Evolutionary conservation across 345 rosid species (phyloP).

Genomic region (Sisymbrium altissimum): DNA sequence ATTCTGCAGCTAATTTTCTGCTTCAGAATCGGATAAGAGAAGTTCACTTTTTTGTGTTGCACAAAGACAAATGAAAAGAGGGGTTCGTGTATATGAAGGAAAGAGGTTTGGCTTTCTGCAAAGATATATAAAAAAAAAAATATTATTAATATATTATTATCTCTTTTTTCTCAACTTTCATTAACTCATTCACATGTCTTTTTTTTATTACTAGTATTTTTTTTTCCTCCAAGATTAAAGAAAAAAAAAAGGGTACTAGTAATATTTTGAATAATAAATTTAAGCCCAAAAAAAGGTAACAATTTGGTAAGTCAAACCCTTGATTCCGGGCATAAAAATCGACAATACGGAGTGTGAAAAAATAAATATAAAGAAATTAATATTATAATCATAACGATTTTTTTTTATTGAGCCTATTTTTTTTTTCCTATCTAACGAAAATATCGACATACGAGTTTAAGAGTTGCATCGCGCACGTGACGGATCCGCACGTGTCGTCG

Average conservation of each 20-base stretch:
- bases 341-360: conserved; percentile 30
- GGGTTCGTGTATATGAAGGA: conserved; percentile 35
- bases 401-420: background rate
- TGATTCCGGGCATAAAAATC: conserved; percentile 37
- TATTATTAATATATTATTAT: conserved; percentile 11
- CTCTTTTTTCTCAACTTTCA: conserved; percentile 33
- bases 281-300: conserved; percentile 5
- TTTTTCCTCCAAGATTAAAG: background rate
- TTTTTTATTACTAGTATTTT: conserved; percentile 5
- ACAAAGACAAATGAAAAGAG: conserved; percentile 17
- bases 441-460: conserved; percentile 25
- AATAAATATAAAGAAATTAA: background rate
- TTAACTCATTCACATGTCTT: conserved; percentile 39
- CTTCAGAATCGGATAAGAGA: conserved; percentile 37
- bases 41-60: conserved; percentile 25
- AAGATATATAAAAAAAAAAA: background rate
- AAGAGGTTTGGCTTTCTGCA: conserved; percentile 20
- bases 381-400: background rate
- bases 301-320: conserved; percentile 37
- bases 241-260: background rate
- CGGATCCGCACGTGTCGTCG: conserved; percentile 35
- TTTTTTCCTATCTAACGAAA: background rate
- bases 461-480: conserved; percentile 36
- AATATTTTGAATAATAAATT: background rate
- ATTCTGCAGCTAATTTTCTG: conserved; percentile 29